Base-by-base conservation (phyloP, 805 yeast genomes). In the Wickerhamia fluorescens region DNA sequence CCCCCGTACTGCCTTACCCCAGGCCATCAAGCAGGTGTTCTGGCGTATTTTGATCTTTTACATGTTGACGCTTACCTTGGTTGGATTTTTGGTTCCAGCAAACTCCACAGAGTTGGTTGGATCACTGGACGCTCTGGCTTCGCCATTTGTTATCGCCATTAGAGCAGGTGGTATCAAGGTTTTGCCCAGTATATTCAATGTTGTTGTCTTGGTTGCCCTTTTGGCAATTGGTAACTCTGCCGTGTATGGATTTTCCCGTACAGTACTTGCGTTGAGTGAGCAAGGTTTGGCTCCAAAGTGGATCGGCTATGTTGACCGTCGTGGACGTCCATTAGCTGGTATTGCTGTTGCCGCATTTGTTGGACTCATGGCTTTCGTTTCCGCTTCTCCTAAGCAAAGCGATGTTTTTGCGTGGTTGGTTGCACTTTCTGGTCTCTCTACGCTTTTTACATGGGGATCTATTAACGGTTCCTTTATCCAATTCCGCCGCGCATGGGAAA, bases 121-220 rank as follows among this genome's bases (percentile, higher is more conserved):
- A 8, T 38, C 49, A 12, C 44, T 58, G 20, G 49, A 44, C 23
- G 51, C 61, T 2, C 53, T 61, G 11, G 63, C 66, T 3, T 55
- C 62, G 8, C 67, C 68, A 1, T 62, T 62, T 33, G 68, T 62
- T 20, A 55, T 62, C 35, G 67, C 68, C 24, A 62, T 62, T 36
- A 49, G 56, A 33, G 43, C 48, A 3, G 68, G 65, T 4, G 61
- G 66, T 8, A 62, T 62, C 31, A 50, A 48, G 22, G 68, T 52
- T 3, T 51, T 62, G 27, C 67, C 68, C 5, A 59, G 67, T 3
- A 58, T 62, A 16, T 59, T 62, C 47, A 62, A 62, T 32, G 67
- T 61, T 23, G 47, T 62, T 12, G 65, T 62, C 10, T 45, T 62
- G 24, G 51, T 61, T n/a, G 50, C 67, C 7, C 51, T 62, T 24